Conservation (phyloP, 768 basidiomycete genomes). For the Rhodocollybia butyracea region DNA sequence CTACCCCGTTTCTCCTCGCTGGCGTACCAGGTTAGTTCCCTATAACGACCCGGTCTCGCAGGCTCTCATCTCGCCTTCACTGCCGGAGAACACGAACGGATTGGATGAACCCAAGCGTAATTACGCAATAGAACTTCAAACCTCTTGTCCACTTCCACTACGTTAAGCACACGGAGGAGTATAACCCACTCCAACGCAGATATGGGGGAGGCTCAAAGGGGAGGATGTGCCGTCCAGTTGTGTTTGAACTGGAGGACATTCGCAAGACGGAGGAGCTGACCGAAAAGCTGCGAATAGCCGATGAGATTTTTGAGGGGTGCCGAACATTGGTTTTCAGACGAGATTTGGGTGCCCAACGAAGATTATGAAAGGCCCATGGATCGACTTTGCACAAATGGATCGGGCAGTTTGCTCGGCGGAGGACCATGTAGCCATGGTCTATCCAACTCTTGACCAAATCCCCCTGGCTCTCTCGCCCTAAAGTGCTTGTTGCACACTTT, state of each 20-base stretch:
- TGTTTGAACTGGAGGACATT: conserved; percentile 43
- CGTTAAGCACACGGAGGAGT: conserved; percentile 38
- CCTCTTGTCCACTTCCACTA: conserved; percentile 52
- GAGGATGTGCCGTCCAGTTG: conserved; percentile 36
- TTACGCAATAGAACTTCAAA: conserved; percentile 26
- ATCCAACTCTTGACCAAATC: too few relatives aligned
- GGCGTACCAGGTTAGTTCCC: conserved; percentile 39
- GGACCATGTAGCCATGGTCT: too few relatives aligned
- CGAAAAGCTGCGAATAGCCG: conserved; percentile 25
- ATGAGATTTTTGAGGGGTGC: conserved; percentile 25
- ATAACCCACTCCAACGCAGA: conserved; percentile 40
- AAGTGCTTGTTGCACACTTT: too few relatives aligned
- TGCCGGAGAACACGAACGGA: conserved; percentile 40
- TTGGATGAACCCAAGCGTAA: conserved; percentile 34
- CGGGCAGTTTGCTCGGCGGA: too few relatives aligned
- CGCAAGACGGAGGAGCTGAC: conserved; percentile 36
- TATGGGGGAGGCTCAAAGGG: conserved; percentile 38
- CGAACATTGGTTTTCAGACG: conserved; percentile 26
- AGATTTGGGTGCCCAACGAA: conserved; percentile 42
- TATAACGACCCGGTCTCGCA: conserved; percentile 39
- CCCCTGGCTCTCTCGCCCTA: too few relatives aligned
- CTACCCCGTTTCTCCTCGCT: conserved; percentile 47
- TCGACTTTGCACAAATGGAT: too few relatives aligned
- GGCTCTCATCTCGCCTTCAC: conserved; percentile 34
- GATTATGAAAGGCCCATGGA: conserved; percentile 38